phyloP scores from a whole-genome alignment of 352 stramenopile genomes.

The Globisporangium mamillatum region DNA sequence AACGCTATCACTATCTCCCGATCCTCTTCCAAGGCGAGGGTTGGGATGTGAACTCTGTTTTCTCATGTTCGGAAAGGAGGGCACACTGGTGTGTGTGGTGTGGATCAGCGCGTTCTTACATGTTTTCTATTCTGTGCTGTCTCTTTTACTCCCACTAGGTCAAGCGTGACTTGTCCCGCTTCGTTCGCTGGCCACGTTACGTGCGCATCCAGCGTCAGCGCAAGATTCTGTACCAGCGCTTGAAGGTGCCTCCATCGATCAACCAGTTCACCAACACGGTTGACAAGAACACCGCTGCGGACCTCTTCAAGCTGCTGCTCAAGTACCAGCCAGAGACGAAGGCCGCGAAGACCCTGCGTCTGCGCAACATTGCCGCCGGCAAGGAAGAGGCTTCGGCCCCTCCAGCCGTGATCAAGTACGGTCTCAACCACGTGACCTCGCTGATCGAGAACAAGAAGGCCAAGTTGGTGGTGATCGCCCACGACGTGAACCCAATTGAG shows the following conservation, averaged over 20 bases:
- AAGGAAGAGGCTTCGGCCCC: conserved; percentile 89
- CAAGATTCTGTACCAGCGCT: conserved; percentile 97
- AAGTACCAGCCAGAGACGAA: conserved; percentile 99
- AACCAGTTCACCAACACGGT: conserved; percentile 99
- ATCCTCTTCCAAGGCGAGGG: not conserved
- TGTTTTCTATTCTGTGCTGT: not conserved
- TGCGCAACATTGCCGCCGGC: conserved; percentile 95
- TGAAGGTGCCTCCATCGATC: conserved; percentile 98
- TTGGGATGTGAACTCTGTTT: conserved; percentile 14
- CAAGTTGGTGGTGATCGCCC: conserved; percentile 98
- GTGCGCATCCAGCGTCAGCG: conserved; percentile 98
- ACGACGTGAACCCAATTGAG: conserved; percentile 98
- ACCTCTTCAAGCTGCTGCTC: conserved; percentile 98
- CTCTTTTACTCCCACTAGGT: conserved; percentile 52
- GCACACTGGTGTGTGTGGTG: not conserved
- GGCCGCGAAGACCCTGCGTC: conserved; percentile 95
- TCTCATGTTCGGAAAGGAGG: conserved; percentile 1
- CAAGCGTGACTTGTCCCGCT: conserved; percentile 96
- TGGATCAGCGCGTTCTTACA: conserved; percentile 7
- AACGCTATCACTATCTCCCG: conserved; percentile 33
- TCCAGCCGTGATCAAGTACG: conserved; percentile 96
- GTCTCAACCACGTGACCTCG: conserved; percentile 99
- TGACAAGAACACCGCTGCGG: conserved; percentile 97
- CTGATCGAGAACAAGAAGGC: conserved; percentile 99
- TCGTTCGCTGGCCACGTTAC: conserved; percentile 99